Evolutionary conservation across 108 stramenopile species (phyloP), one percentile per base, ranked within the genome.

Genomic region (Fistulifera solaris): DNA sequence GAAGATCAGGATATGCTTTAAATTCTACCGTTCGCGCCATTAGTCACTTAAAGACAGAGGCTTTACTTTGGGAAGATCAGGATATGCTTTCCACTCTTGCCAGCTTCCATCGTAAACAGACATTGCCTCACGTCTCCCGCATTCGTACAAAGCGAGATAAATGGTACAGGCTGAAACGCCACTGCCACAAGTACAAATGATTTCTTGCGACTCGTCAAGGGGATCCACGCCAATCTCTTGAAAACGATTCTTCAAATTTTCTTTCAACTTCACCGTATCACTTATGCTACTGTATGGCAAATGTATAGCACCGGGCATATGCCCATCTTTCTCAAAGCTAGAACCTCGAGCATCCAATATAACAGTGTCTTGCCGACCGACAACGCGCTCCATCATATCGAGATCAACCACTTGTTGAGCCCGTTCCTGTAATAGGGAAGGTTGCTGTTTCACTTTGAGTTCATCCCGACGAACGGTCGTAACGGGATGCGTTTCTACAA

Each of bases 71-170:
- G 80, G 80, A 44, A 75, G 70, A 1, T 48, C 31, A 6, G 72
- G 64, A 51, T 70, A 52, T 13, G 55, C 44, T 11, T 75, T 78
- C 78, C 78, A 86, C 38, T 86, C 84, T 41, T 78, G 65, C 84
- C 84, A 86, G 57, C 77, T 78, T 0, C 84, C 84, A 61, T 86
- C 84, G 57, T 77, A 86, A 18, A 86, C 63, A 13, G 56, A 68
- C 25, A 72, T 66, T n/a, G 54, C 56, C 40, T 45, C 57, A 39
- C 54, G 52, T 13, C 73, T 42, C 13, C 84, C 84, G 38, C 77
- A 77, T 55, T 77, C 78, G 26, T 76, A 72, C 45, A 86, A 68
- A 5, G 59, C 81, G 18, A 82, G 52, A 10, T 74, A 75, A 24
- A 83, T 42, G 39, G 70, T 71, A 17, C 81, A 81, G 10, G 79